Evolutionary conservation across 1,284 basidiomycete genomes (phyloP), one percentile per base, ranked within the genome.

Genomic region (Tetrapyrgos nigripes): DNA sequence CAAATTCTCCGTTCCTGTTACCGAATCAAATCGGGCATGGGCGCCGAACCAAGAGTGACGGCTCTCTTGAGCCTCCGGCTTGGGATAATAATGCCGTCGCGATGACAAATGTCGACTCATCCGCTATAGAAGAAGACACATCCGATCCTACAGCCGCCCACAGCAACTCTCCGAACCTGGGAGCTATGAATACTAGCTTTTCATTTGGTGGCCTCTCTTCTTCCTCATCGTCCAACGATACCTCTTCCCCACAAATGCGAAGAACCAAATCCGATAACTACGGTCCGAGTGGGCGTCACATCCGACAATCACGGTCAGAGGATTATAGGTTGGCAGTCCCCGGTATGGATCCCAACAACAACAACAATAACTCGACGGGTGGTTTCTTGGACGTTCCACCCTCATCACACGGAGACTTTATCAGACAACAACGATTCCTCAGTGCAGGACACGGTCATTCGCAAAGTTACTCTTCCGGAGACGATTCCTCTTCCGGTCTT

Each of bases 11-110:
- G 14, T 40, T 40, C 17, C 17, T 40, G 37, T 9, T n/a, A 40
- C 6, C 37, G 5, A 6, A 40, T 40, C 37, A 40, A 40, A 11
- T 40, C 37, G 37, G 37, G 14, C 37, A 9, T n/a, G 37, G 37
- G 6, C 37, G 37, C 28, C 79, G 88, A 48, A 86, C 84, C 68
- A 84, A 88, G 64, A 87, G 85, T 3, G 87, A 89, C 59, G 83
- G 85, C 0, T 78, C 84, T 37, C 76, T 79, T 50, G 83, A 81
- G 62, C 81, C 83, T n/a, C 81, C 68, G 71, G 66, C 70, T 28
- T 57, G 61, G 56, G 62, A 64, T 29, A 58, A 51, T n/a, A n/a
- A 40, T 40, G 13, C 58, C 2, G 14, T 62, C 19, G 56, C 65
- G 13, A 65, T 65, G 55, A 57, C 65, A 19, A 62, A 66, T 45